Base-by-base conservation (phyloP, 2,329 filamentous ascomycete genomes). In the Colletotrichum abscissum region DNA sequence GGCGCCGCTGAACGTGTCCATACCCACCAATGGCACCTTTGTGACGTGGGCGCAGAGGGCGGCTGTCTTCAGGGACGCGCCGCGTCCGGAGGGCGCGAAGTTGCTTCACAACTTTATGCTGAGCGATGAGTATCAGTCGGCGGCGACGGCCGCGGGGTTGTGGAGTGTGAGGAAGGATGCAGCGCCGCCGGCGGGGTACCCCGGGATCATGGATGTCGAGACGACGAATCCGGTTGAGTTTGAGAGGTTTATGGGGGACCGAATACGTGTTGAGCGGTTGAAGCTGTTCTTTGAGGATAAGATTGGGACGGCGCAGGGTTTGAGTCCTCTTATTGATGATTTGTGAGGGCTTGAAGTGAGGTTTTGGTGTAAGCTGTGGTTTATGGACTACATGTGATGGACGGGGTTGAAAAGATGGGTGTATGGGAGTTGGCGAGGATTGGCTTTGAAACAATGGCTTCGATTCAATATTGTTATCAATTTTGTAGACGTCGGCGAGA, bases 51-150 rank as follows among this genome's bases (percentile, higher is more conserved):
- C 85, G 0, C 87, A 89, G 75, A 82, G 78, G 0, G 86, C 79
- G 1, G 88, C 82, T 1, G 89, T 89, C 68, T 79, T 87, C 33
- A 84, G 83, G 66, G 79, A 86, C 33, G 86, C 88, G 0, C 85
- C 85, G 0, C 86, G 87, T 62, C 85, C 86, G 0, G 86, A 89
- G 77, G 82, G 82, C 38, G 86, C 88, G 30, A 89, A 88, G 79
- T 78, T 89, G 28, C 81, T 89, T 9, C 82, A 86, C 75, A 86
- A 82, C 76, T 89, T 78, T 75, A 72, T 89, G 7, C 77, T 88
- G 9, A 85, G 81, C 67, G 70, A 78, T 1, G 86, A 86, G 68
- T 82, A 75, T 58, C 85, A 87, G 76, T 69, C 0, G 69, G 63
- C 4, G 19, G 4, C 42, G 76, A 67, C 0, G 71, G 63, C 4